phyloP scores from a whole-genome alignment of 2,329 filamentous ascomycete species.

The Aspergillus felis region DNA sequence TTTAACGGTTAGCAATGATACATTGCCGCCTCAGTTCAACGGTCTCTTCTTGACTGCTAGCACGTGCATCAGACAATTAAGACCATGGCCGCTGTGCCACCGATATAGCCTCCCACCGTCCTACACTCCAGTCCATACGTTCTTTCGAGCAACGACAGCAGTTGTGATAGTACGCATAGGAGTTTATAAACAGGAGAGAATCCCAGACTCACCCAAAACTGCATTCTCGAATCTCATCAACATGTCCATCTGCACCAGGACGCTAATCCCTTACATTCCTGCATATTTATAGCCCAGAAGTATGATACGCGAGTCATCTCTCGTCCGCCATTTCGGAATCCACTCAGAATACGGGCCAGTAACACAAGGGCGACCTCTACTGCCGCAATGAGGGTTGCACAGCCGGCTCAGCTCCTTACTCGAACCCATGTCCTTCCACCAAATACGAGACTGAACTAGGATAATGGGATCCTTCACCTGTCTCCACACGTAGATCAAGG shows the following conservation, averaged over 20 bases:
- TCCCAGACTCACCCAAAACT: background rate
- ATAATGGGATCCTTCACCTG: background rate
- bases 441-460: background rate
- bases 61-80: background rate
- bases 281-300: background rate
- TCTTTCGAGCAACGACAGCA: background rate
- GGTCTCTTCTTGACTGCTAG: background rate
- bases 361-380: background rate
- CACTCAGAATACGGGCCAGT: background rate
- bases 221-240: background rate
- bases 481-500: background rate
- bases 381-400: background rate
- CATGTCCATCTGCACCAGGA: background rate
- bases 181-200: background rate
- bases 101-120: background rate
- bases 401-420: background rate
- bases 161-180: background rate
- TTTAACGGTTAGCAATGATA: background rate
- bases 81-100: background rate
- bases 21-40: background rate
- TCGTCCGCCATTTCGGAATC: background rate
- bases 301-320: background rate
- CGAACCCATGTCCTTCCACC: background rate
- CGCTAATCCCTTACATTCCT: background rate
- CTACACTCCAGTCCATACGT: background rate